A percentile compares a stretch with the other conserved stretches of the same genome.
phyloP scores from a whole-genome alignment of 768 basidiomycete species.

The Hygrophoropsis aurantiaca region DNA sequence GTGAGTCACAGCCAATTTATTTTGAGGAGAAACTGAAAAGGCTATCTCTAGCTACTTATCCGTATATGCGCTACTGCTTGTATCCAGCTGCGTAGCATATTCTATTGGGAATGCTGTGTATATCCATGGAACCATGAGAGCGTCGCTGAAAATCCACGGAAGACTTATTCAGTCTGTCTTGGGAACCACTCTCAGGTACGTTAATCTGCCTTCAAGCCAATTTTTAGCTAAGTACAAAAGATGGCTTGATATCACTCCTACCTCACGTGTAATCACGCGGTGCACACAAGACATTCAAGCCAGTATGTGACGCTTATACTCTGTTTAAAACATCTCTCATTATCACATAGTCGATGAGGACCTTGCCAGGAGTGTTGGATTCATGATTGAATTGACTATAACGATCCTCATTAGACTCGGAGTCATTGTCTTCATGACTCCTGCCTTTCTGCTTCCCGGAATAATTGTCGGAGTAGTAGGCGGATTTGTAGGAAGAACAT shows the following conservation, averaged over 20 bases:
- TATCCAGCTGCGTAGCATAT: constrained; percentile 32
- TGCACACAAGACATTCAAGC: constrained; percentile 62
- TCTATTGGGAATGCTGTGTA: constrained; percentile 36
- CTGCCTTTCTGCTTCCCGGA: constrained; percentile 40
- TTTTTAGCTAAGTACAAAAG: constrained; percentile 36
- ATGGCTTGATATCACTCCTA: constrained; percentile 51
- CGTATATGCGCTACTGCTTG: constrained; percentile 39
- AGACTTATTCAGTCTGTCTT: constrained; percentile 53
- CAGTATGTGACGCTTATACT: constrained; percentile 15
- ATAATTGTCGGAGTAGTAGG: constrained; percentile 37
- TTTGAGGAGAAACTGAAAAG: background rate
- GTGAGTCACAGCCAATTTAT: constrained; percentile 20
- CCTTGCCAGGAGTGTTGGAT: constrained; percentile 21
- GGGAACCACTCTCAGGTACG: constrained; percentile 61
- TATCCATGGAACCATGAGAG: constrained; percentile 49
- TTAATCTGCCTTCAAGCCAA: constrained; percentile 24
- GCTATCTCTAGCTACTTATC: constrained; percentile 43
- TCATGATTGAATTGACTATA: constrained; percentile 28
- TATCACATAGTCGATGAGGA: constrained; percentile 33
- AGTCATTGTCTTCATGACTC: constrained; percentile 39
- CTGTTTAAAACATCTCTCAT: background rate
- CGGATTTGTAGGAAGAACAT: constrained; percentile 44
- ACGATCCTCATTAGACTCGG: constrained; percentile 35
- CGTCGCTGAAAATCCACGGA: constrained; percentile 53
- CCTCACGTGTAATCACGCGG: constrained; percentile 60